phyloP scores from a whole-genome alignment of 768 basidiomycete genomes.

The Rhodotorula kratochvilovae region DNA sequence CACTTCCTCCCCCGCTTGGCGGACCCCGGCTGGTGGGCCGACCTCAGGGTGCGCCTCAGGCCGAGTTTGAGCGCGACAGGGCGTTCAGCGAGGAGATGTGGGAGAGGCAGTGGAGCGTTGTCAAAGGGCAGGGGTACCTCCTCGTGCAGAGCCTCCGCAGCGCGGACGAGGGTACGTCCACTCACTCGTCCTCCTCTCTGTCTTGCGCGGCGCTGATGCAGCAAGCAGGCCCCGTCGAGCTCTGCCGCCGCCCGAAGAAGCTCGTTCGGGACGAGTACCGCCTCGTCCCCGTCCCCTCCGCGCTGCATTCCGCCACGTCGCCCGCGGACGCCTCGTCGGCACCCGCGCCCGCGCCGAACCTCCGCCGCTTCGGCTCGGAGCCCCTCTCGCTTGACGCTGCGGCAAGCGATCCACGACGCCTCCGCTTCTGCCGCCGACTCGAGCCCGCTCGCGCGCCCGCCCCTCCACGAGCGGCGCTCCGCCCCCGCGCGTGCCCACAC shows the following conservation, averaged over 20 bases:
- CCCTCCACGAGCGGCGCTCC: not conserved
- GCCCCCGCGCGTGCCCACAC: not conserved
- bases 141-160: constrained; percentile 64
- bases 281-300: constrained; percentile 24
- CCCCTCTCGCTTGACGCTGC: too few relatives aligned
- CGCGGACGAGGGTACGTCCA: constrained; percentile 23
- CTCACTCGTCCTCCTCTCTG: not conserved
- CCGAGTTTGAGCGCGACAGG: constrained; percentile 71
- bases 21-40: constrained; percentile 83
- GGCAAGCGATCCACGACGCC: not conserved
- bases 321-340: constrained; percentile 21
- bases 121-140: constrained; percentile 90
- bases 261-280: constrained; percentile 81
- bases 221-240: constrained; percentile 75
- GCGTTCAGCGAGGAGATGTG: constrained; percentile 50
- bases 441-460: not conserved
- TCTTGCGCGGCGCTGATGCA: not conserved
- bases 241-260: constrained; percentile 74
- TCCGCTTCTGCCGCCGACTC: not conserved
- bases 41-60: constrained; percentile 70
- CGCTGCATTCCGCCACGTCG: not conserved
- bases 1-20: constrained; percentile 78
- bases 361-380: not conserved
- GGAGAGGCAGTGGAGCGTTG: constrained; percentile 80
- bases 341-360: not conserved